Base-by-base conservation (phyloP, 2,329 filamentous ascomycete species). In the Exophiala phaeomuriformis region DNA sequence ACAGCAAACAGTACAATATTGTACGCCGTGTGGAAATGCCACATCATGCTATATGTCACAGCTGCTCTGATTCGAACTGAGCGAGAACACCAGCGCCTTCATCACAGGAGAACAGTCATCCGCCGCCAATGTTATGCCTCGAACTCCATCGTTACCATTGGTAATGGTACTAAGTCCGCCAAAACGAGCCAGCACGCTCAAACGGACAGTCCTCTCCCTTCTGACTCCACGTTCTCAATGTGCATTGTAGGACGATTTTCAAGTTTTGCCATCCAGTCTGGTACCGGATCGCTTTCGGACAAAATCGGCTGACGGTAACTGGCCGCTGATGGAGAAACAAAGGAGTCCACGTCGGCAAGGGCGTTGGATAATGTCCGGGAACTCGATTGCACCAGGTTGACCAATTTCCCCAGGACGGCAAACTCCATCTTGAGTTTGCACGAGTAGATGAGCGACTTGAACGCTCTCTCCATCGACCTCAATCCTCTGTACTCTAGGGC, bases 391-490 rank as follows among this genome's bases (percentile, higher is more conserved):
- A 71, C 43, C 70, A 63, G 52, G 67, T 66, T 48, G 49, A 74
- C 67, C 10, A 74, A 63, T 62, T 74, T 72, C 12, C 71, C 70
- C 5, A 75, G 66, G n/a, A 75, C 72, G 28, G 71, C 72, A 58
- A 75, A 75, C 59, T 75, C 73, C 12, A 75, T 69, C 55, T 75
- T 75, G 48, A 75, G 56, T 60, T 75, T 75, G 64, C 75, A 67
- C 62, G 72, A 74, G 65, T 75, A 75, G 51, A 75, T 64, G 46
- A 70, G 68, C 35, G 69, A 70, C 61, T 75, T 75, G 52, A 75
- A 62, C 56, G 71, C 72, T 37, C 70, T 72, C 57, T 75, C 71
- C 62, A 73, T 68, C 52, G 71, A 68, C 49, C 74, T 74, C 30
- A 67, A 64, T 51, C 72, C 67, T 50, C 66, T 64, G 60, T 73